Evolutionary conservation across 495 filamentous ascomycete species (phyloP).

Genomic region (Neurospora sp.): DNA sequence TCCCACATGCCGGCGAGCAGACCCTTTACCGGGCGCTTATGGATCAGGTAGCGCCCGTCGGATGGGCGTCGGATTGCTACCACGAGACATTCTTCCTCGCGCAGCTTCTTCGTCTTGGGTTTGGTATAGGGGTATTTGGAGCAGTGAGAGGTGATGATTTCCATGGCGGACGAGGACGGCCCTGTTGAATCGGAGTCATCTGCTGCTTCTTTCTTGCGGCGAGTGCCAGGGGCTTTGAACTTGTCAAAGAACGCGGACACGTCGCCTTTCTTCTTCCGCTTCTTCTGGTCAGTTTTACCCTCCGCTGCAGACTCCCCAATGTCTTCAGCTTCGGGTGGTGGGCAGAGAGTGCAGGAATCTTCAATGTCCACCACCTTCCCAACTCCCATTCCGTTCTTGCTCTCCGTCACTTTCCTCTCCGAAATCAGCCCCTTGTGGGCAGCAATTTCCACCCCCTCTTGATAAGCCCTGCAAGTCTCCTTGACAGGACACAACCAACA

Average conservation of each 20-base stretch:
- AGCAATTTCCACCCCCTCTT: conserved; percentile 24
- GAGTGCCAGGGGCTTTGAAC: neutral
- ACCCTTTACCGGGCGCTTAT: conserved; percentile 32
- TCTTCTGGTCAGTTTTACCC: neutral
- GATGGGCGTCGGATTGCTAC: conserved; percentile 27
- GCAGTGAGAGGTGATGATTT: conserved; percentile 26
- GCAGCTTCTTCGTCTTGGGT: conserved; percentile 28
- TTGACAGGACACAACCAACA: conserved; percentile 32
- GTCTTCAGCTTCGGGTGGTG: conserved; percentile 19
- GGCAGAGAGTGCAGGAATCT: conserved; percentile 30
- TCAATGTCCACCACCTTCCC: conserved; percentile 24
- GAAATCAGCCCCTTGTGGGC: conserved; percentile 3
- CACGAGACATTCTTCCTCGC: conserved; percentile 34
- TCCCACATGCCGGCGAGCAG: conserved; percentile 38
- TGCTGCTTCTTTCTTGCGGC: neutral
- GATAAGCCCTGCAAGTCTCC: conserved; percentile 32
- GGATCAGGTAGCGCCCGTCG: conserved; percentile 31
- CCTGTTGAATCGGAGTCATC: neutral
- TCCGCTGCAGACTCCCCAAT: conserved; percentile 5
- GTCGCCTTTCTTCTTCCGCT: conserved; percentile 11
- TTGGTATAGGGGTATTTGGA: conserved; percentile 30
- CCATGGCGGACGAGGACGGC: conserved; percentile 1
- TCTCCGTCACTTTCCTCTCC: neutral
- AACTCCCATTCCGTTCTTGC: neutral
- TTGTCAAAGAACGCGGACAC: conserved; percentile 23